Percentiles rank a stretch among this genome's conserved stretches.
These are phyloP conservation scores for Picochlorum sp. DNA, from an alignment of 139 green algal species.

Conservation along the genomic window DNA sequence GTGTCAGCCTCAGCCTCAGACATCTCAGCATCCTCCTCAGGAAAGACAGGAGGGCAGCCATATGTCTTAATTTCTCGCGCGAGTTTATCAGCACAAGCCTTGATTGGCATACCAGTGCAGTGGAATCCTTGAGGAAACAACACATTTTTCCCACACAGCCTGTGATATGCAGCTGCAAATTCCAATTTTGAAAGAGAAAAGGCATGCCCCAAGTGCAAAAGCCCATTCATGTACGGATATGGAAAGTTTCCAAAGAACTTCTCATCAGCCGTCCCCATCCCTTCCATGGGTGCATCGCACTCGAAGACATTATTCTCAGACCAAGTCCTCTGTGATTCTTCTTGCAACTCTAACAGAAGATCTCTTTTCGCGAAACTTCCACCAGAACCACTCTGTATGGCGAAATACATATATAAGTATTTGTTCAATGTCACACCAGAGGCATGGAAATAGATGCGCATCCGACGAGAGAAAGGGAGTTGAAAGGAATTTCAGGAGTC, in stretches of 20 bases:
- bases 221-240: constrained; percentile 99
- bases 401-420: too few relatives aligned
- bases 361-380: constrained; percentile 55
- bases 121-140: constrained; percentile 98
- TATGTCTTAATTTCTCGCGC: constrained; percentile 75
- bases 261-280: constrained; percentile 18
- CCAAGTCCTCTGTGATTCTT: constrained; percentile 70
- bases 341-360: constrained; percentile 74
- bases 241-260: constrained; percentile 99
- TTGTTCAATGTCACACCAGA: too few relatives aligned
- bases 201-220: constrained; percentile 95
- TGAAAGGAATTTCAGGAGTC: too few relatives aligned
- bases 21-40: constrained; percentile 17
- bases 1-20: constrained; percentile 1
- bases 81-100: constrained; percentile 91
- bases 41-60: constrained; percentile 80
- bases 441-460: too few relatives aligned
- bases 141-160: constrained; percentile 78
- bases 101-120: constrained; percentile 99
- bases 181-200: constrained; percentile 98
- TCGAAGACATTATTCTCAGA: constrained; percentile 74
- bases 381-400: not conserved
- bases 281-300: constrained; percentile 54
- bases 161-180: constrained; percentile 92
- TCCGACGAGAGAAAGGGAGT: too few relatives aligned